Conservation (phyloP, 73 alveolate genomes). For the Paramecium sexaurelia region DNA sequence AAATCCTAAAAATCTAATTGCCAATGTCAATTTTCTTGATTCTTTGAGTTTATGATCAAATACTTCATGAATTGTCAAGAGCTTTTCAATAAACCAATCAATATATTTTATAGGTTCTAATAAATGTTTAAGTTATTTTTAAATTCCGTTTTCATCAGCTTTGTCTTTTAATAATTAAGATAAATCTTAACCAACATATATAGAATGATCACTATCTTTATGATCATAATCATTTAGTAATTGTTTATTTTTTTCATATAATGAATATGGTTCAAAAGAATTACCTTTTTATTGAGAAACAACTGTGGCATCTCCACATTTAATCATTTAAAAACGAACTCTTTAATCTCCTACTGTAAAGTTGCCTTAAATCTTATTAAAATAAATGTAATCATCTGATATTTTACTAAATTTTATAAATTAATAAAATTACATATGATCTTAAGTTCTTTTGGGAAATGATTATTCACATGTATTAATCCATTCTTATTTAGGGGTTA, state of each 20-base stretch:
- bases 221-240: not conserved
- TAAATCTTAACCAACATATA: not conserved
- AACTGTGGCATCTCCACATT: conserved; percentile 5
- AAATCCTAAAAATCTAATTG: not conserved
- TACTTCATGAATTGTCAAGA: not conserved
- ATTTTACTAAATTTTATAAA: not conserved
- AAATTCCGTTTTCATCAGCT: not conserved
- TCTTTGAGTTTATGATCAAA: not conserved
- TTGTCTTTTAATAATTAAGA: not conserved
- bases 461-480: not conserved
- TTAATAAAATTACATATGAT: not conserved
- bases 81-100: not conserved
- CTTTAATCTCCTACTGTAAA: conserved; percentile 7
- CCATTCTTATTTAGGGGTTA: not conserved
- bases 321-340: not conserved
- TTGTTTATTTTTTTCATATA: not conserved
- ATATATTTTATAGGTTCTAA: not conserved
- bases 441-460: not conserved
- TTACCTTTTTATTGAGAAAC: not conserved
- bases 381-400: not conserved
- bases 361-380: not conserved
- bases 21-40: not conserved
- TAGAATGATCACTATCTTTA: not conserved
- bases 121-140: not conserved
- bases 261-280: conserved; percentile 1